Base-by-base conservation (phyloP, 257 asterid species). In the Gardenia jasminoides region DNA sequence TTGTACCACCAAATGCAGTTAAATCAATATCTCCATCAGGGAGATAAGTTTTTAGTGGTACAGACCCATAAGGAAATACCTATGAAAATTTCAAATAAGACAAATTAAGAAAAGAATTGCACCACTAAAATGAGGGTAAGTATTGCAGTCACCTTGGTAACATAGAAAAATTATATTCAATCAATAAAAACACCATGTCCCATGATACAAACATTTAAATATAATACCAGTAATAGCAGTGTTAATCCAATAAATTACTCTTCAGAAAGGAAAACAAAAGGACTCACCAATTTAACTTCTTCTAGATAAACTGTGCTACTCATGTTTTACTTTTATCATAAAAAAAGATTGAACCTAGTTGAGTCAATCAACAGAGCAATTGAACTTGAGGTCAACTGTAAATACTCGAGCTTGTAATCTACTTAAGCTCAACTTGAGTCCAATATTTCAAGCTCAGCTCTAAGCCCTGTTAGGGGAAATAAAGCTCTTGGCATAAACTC, bases 11-110 rank as follows among this genome's bases (percentile, higher is more conserved):
- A 80, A 96, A 90, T 69, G 89, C 89, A 71, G 99, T 93, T 82
- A 96, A 86, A 81, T 96, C 99, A 73, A 96, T 93, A 83, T 96
- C 99, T 83, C 99, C 99, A 82, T 93, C 98, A 2, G 99, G 98
- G 74, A 96, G 97, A 86, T 91, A 96, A 46, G 97, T 96, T 86
- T 89, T 96, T 75, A 96, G 82, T 30, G 99, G 98, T 80, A 96
- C 97, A 24, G 99, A 96, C 68, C 99, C 97, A 72, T 93, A 96
- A 48, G 97, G 91, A 72, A 92, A 88, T 70, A 93, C 97, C 99
- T 96, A 91, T 56, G 78, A 73, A 80, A 81, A 75, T 64, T 68
- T 73, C 78, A 83, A 77, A 80, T 19, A 44, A 64, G 54, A 76
- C 69, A 67, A 65, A 50, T 31, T 46, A 28, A 47, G 46, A 36